phyloP scores from a whole-genome alignment of 2,329 filamentous ascomycete species.

The Rutstroemia sp. region DNA sequence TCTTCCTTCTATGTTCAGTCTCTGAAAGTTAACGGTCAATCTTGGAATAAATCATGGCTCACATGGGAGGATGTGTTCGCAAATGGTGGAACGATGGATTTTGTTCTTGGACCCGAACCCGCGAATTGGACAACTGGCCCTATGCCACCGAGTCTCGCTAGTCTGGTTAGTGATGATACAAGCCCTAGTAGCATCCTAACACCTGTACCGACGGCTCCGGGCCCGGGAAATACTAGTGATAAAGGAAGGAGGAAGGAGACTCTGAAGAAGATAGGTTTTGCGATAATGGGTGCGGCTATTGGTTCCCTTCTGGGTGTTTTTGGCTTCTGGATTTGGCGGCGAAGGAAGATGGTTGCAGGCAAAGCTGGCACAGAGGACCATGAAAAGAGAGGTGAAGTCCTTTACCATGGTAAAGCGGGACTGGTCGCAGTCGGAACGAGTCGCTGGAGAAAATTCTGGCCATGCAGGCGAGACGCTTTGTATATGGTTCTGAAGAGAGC shows the following conservation, averaged over 20 bases:
- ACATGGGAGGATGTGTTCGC: slow-evolving; percentile 60
- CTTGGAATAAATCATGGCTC: slow-evolving; percentile 59
- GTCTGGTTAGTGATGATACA: not conserved
- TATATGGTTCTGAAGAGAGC: not conserved
- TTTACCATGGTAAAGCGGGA: no score
- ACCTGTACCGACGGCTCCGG: not conserved
- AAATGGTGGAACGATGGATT: slow-evolving; percentile 54
- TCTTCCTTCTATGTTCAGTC: slow-evolving; percentile 55
- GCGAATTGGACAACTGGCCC: slow-evolving; percentile 50
- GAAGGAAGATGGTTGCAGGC: not conserved
- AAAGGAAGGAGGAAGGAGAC: not conserved
- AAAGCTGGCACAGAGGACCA: not conserved
- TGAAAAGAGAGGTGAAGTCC: not conserved
- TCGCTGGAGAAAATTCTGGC: no score
- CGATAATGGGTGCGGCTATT: not conserved
- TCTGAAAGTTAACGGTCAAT: slow-evolving; percentile 54
- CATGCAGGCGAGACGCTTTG: not conserved
- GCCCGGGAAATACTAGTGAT: not conserved
- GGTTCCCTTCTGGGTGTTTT: not conserved
- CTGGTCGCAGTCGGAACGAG: no score
- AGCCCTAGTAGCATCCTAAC: slow-evolving; percentile 2
- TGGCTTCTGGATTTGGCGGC: not conserved
- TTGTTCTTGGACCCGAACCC: slow-evolving; percentile 49
- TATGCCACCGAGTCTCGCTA: slow-evolving; percentile 54
- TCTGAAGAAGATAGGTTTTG: not conserved